Conservation (phyloP, 768 basidiomycete genomes). For the Tricholoma sp. region DNA sequence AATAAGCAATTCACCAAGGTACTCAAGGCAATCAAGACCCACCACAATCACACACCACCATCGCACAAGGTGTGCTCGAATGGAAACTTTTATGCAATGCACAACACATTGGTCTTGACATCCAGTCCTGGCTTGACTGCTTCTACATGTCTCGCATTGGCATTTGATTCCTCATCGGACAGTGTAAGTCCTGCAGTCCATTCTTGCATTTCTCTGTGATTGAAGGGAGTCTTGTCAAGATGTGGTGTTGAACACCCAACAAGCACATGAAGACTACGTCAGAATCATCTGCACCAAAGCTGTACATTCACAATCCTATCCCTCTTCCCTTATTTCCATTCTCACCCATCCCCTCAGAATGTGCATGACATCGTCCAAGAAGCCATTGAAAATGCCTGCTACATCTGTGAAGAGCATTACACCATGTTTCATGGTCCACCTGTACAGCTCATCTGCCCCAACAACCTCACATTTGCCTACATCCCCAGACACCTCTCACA, state of each 20-base stretch:
- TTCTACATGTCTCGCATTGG: conserved; percentile 96
- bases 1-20: conserved; percentile 86
- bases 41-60: conserved; percentile 91
- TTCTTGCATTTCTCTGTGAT: conserved; percentile 3
- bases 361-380: conserved; percentile 98
- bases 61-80: conserved; percentile 93
- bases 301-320: conserved; percentile 41
- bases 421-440: conserved; percentile 95
- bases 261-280: conserved; percentile 87
- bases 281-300: conserved; percentile 96
- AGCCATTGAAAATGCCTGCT: conserved; percentile 95
- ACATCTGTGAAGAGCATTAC: conserved; percentile 93
- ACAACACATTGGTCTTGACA: conserved; percentile 72
- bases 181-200: conserved; percentile 55
- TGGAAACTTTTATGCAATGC: conserved; percentile 81
- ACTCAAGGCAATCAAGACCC: conserved; percentile 79
- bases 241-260: conserved; percentile 89
- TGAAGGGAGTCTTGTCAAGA: conserved; percentile 40
- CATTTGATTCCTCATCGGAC: conserved; percentile 94
- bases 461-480: conserved; percentile 83
- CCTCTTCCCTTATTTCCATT: neutral
- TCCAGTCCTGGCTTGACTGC: conserved; percentile 94
- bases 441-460: conserved; percentile 93
- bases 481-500: conserved; percentile 96
- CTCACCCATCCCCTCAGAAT: conserved; percentile 43